Base-by-base conservation (phyloP, 306 rosid genomes). In the Abrus pulchellus region DNA sequence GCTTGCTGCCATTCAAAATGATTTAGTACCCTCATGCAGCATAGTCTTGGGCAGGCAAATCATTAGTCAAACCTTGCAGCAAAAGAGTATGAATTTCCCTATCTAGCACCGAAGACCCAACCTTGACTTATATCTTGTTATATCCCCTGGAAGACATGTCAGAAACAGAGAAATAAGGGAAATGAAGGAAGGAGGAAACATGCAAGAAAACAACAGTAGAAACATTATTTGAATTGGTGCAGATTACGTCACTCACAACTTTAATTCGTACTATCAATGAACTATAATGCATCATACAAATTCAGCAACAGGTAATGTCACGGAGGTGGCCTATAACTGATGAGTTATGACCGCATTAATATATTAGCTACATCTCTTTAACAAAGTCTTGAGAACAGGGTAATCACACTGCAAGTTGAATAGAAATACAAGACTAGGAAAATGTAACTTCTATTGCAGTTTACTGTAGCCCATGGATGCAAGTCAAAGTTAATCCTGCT, bases 141-240 rank as follows among this genome's bases (percentile, higher is more conserved):
- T 73, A 66, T 87, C 63, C 56, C 80, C 86, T 81, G 82, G 68
- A 80, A 68, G 68, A 32, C 61, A 72, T 1, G 32, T 45, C 48
- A 68, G 53, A 77, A 72, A 68, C 77, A 50, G 59, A 45, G 38
- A 68, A 62, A 50, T 49, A 67, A 61, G 45, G 52, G 59, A 68
- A 40, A 74, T 32, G 45, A 84, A 68, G 33, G 56, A 74, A 57
- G 54, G 14, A 50, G 49, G 13, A 75, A 80, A 76, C 33, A 43
- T 29, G 50, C 29, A 63, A 48, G 57, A 56, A 72, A 72, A 41
- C 14, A 72, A 41, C 71, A 34, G 75, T 43, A 20, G 38, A 72
- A 56, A 63, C 45, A 63, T 11, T 44, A 78, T 71, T 83, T 62
- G 54, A 47, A 50, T 14, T 76, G 41, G 60, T 36, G 56, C 5